phyloP scores from a whole-genome alignment of 495 filamentous ascomycete genomes.

The Aspergillus diversus region DNA sequence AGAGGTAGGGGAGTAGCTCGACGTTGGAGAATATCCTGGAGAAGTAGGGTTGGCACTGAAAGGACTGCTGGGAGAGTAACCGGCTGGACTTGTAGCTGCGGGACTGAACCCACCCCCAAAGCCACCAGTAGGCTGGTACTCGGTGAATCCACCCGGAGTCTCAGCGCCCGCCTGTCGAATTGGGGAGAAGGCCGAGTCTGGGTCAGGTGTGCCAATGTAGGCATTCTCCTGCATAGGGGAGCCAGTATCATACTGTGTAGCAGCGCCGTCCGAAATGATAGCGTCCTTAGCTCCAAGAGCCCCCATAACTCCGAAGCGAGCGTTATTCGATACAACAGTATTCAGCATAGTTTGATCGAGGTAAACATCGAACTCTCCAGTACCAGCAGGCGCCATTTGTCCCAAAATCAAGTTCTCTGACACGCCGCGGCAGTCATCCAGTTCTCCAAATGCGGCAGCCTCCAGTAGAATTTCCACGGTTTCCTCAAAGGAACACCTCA shows the following conservation, averaged over 20 bases:
- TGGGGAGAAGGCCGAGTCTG: slow-evolving; percentile 85
- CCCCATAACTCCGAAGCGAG: slow-evolving; percentile 75
- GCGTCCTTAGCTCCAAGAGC: slow-evolving; percentile 73
- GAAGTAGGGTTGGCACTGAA: slow-evolving; percentile 80
- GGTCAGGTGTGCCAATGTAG: slow-evolving; percentile 75
- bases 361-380: slow-evolving; percentile 89
- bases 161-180: slow-evolving; percentile 78
- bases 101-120: slow-evolving; percentile 69
- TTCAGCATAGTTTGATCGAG: slow-evolving; percentile 94
- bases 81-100: slow-evolving; percentile 66
- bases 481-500: slow-evolving; percentile 99
- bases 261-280: slow-evolving; percentile 74
- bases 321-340: slow-evolving; percentile 89
- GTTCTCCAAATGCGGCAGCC: slow-evolving; percentile 88
- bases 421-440: slow-evolving; percentile 96
- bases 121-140: slow-evolving; percentile 57
- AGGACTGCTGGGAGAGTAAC: slow-evolving; percentile 73
- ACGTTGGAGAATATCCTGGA: slow-evolving; percentile 75
- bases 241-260: slow-evolving; percentile 91
- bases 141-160: slow-evolving; percentile 72
- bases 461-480: slow-evolving; percentile 98
- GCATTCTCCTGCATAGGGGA: slow-evolving; percentile 84
- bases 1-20: slow-evolving; percentile 66
- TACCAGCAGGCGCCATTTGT: slow-evolving; percentile 94
- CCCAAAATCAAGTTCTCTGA: slow-evolving; percentile 99